These are phyloP conservation scores for Setaria viridis DNA, from an alignment of 202 grass and related monocot genomes.

Conservation along the genomic window DNA sequence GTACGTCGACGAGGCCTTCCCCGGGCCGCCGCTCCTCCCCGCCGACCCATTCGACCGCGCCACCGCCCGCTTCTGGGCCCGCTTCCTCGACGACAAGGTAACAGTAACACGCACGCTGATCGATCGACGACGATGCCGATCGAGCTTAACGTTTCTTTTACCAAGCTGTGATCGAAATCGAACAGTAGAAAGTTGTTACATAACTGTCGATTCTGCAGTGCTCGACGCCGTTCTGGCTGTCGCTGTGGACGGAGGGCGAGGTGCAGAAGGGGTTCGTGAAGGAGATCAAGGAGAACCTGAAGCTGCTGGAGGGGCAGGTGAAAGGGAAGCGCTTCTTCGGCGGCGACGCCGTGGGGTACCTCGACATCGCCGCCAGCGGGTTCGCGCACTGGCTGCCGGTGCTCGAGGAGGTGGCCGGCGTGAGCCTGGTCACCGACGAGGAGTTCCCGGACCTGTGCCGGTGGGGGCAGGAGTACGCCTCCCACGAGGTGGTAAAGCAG, in stretches of 20 bases:
- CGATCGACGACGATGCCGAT: no score
- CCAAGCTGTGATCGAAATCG: no score
- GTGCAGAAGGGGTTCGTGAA: conserved; percentile 13
- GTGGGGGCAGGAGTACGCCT: conserved; percentile 10
- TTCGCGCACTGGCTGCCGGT: conserved; percentile 28
- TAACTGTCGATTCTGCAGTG: neutral
- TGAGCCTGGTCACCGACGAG: neutral
- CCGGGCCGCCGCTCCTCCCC: conserved; percentile 39
- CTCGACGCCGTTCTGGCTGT: conserved; percentile 46
- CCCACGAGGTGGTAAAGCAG: conserved; percentile 2
- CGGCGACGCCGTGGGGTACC: conserved; percentile 53
- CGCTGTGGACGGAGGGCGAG: conserved; percentile 59
- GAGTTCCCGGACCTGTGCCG: conserved; percentile 36
- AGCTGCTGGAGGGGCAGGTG: conserved; percentile 52
- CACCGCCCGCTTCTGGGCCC: conserved; percentile 62
- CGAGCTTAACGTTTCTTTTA: no score
- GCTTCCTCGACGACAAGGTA: conserved; percentile 69
- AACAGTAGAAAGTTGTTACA: neutral
- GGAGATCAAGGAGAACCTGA: conserved; percentile 48
- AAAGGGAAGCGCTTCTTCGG: conserved; percentile 63
- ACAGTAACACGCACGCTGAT: no score
- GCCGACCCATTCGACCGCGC: conserved; percentile 42
- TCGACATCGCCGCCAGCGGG: conserved; percentile 48
- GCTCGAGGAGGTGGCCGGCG: conserved; percentile 23
- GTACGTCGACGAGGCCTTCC: conserved; percentile 59